A percentile compares a stretch with the other conserved stretches of the same genome.
Evolutionary conservation across 306 rosid species (phyloP).

Genomic region (Casuarina equisetifolia): DNA sequence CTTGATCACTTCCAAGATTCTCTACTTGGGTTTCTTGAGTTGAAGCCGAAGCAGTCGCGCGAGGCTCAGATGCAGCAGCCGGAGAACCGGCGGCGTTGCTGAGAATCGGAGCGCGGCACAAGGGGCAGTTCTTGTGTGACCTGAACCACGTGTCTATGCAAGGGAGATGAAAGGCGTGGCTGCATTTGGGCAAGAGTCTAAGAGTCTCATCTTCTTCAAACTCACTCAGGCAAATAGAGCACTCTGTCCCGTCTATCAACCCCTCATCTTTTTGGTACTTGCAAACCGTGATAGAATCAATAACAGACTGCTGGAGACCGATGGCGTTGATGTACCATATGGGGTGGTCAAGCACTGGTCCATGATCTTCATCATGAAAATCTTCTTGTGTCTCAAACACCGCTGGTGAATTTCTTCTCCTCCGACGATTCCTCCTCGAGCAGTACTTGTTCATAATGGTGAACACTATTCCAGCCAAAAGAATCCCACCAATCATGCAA

Average conservation of each 20-base stretch:
- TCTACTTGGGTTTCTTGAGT: conserved; percentile 26
- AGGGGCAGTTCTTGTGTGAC: conserved; percentile 50
- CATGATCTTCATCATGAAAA: conserved; percentile 38
- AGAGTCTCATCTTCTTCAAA: conserved; percentile 65
- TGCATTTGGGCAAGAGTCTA: conserved; percentile 70
- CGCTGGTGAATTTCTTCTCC: conserved; percentile 26
- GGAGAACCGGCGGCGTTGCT: conserved; percentile 20
- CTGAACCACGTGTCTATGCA: conserved; percentile 54
- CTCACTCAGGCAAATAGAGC: conserved; percentile 77
- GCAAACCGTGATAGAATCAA: conserved; percentile 63
- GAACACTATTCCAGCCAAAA: conserved; percentile 13
- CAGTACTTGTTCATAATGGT: conserved; percentile 13
- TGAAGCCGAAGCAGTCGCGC: conserved; percentile 13
- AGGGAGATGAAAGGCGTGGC: conserved; percentile 54
- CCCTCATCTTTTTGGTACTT: conserved; percentile 55
- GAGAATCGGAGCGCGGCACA: conserved; percentile 53
- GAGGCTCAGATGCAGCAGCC: conserved; percentile 17
- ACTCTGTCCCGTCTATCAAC: conserved; percentile 63
- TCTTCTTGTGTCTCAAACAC: conserved; percentile 41
- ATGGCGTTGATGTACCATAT: conserved; percentile 59
- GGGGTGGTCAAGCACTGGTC: conserved; percentile 40
- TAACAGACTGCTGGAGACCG: conserved; percentile 60
- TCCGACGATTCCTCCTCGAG: conserved; percentile 24
- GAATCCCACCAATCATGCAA: conserved; percentile 19
- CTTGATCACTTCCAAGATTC: conserved; percentile 8